Conservation (phyloP, 2,329 filamentous ascomycete genomes). For the Pyrenochaeta sp. region DNA sequence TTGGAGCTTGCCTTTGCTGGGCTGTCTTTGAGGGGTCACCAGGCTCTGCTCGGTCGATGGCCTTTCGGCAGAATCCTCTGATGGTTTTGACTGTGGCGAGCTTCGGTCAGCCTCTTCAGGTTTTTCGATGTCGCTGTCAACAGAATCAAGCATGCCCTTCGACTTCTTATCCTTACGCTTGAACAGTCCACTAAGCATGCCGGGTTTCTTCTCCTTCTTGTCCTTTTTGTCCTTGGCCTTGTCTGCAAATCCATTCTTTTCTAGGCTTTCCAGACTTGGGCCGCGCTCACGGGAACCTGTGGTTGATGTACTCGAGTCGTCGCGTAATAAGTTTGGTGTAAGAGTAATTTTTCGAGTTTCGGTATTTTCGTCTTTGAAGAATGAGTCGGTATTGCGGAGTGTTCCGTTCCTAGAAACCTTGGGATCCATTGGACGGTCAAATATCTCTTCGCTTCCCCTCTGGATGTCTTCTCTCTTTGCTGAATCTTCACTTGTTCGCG, state of each 20-base stretch:
- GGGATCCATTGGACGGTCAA: constrained; percentile 56
- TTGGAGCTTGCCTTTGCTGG: constrained; percentile 50
- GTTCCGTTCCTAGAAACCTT: constrained; percentile 78
- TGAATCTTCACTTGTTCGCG: constrained; percentile 46
- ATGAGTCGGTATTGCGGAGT: constrained; percentile 90
- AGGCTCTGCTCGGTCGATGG: constrained; percentile 38
- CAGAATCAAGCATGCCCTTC: constrained; percentile 34
- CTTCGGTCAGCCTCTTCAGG: constrained; percentile 45
- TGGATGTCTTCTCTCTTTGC: constrained; percentile 54
- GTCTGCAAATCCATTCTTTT: constrained; percentile 71
- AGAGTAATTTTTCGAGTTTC: constrained; percentile 98
- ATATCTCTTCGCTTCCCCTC: constrained; percentile 72
- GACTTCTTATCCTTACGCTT: constrained; percentile 70
- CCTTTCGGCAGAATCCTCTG: constrained; percentile 36
- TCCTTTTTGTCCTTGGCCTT: constrained; percentile 75
- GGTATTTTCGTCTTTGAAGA: constrained; percentile 94
- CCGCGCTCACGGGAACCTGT: constrained; percentile 55
- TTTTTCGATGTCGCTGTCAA: constrained; percentile 57
- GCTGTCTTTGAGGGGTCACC: constrained; percentile 35
- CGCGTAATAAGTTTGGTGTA: constrained; percentile 88
- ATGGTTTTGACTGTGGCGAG: constrained; percentile 43
- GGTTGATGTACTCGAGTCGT: constrained; percentile 66
- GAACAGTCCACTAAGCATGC: constrained; percentile 75
- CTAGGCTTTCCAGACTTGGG: constrained; percentile 78
- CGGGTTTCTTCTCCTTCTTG: constrained; percentile 73